Conservation (phyloP, 306 rosid genomes). For the Medicago truncatula region DNA sequence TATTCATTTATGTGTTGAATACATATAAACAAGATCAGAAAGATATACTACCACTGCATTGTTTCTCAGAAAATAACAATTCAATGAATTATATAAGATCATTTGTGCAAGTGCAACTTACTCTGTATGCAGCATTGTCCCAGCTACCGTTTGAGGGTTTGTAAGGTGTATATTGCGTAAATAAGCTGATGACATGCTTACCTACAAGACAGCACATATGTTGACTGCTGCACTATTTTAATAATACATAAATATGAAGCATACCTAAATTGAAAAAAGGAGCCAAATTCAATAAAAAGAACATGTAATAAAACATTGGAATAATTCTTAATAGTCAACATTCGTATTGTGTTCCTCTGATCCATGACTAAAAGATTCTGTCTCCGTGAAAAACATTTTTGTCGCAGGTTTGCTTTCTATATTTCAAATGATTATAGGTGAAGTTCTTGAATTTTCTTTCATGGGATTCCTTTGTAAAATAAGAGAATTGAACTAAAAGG, state of each 20-base stretch:
- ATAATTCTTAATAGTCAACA: not conserved
- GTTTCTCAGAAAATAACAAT: not conserved
- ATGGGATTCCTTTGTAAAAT: constrained; percentile 3
- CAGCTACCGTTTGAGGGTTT: constrained; percentile 70
- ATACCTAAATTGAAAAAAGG: not conserved
- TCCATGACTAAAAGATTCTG: not conserved
- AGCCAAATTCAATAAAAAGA: not conserved
- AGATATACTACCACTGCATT: not conserved
- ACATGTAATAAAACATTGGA: constrained; percentile 1
- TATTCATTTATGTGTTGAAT: not conserved
- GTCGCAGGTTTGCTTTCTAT: not conserved
- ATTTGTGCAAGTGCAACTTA: constrained; percentile 39
- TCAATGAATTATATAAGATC: not conserved
- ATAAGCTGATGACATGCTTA: constrained; percentile 75
- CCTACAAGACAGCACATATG: constrained; percentile 45
- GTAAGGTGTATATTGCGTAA: constrained; percentile 72
- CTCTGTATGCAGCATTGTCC: constrained; percentile 64
- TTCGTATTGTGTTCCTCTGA: not conserved
- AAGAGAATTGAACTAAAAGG: constrained; percentile 9
- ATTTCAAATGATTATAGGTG: not conserved
- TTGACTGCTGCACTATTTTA: not conserved
- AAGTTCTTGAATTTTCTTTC: constrained; percentile 3
- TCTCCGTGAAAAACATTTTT: not conserved
- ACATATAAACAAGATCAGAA: not conserved
- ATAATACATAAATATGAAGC: not conserved